phyloP scores from a whole-genome alignment of 2,329 filamentous ascomycete species.

The Pestalotiopsis sp. region DNA sequence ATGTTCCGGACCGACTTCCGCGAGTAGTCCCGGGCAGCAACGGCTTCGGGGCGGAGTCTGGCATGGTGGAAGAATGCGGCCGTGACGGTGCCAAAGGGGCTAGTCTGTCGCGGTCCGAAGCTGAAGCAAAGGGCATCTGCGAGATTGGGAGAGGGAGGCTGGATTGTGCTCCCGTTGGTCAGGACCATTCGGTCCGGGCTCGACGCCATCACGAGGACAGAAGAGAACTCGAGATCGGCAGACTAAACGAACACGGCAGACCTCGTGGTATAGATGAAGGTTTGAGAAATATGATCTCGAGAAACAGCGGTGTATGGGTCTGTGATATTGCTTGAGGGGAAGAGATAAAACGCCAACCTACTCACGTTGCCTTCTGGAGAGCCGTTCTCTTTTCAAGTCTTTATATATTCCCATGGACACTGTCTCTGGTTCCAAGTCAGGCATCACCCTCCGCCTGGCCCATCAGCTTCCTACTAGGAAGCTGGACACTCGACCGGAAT shows the following conservation, averaged over 20 bases:
- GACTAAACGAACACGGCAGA: slow-evolving; percentile 2
- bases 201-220: slow-evolving; percentile 3
- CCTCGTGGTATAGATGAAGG: neutral
- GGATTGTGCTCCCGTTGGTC: neutral
- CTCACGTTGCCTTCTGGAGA: neutral
- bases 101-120: slow-evolving; percentile 7
- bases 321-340: neutral
- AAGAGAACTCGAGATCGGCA: neutral
- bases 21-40: slow-evolving; percentile 17
- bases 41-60: slow-evolving; percentile 10
- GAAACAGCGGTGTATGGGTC: neutral
- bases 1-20: slow-evolving; percentile 30
- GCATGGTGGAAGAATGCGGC: slow-evolving; percentile 19
- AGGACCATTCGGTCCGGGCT: neutral
- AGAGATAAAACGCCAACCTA: neutral
- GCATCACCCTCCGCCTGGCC: neutral
- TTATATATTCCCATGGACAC: neutral
- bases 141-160: neutral
- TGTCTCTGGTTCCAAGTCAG: neutral
- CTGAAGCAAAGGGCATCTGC: slow-evolving; percentile 14
- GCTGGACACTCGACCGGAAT: slow-evolving; percentile 4
- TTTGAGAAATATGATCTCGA: neutral
- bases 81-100: slow-evolving; percentile 15
- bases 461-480: slow-evolving; percentile 1
- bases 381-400: neutral